Base-by-base conservation (phyloP, 2,329 filamentous ascomycete genomes). In the Plenodomus tracheiphilus region DNA sequence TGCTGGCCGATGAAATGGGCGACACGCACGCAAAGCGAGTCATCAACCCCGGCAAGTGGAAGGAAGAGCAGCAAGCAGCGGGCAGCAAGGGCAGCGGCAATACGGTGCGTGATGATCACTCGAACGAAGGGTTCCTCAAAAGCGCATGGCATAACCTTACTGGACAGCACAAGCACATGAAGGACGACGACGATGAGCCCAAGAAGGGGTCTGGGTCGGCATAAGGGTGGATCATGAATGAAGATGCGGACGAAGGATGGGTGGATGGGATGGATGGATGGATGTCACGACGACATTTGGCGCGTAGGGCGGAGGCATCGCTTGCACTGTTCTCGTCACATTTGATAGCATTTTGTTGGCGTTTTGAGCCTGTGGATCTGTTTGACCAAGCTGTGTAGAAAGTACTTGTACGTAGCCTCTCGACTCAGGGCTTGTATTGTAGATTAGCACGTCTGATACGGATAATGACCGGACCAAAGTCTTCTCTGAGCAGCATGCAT, bases 1-100 rank as follows among this genome's bases (percentile, higher is more conserved):
- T 97, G 84, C 83, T 99, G 57, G 94, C 94, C 6, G 92, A 99
- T 64, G 94, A 99, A 77, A 88, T 99, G 85, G 87, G 84, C 34
- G 94, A 99, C 74, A 91, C 92, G 78, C 90, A 84, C 21, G 94
- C 94, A 28, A 94, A 90, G 77, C 83, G 94, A 39, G 84, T 96
- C 47, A 97, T 99, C 91, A 93, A 95, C 66, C 77, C 96, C 34
- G 75, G 73, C 45, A 77, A 77, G 65, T 78, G 82, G 41, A 65
- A 58, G 51, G 57, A 54, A 4, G 56, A 62, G 16, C 55, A 62
- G 7, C 42, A 56, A 25, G 51, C 51, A 20, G 47, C 54, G 19
- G 43, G 57, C 8, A 54, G 53, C 18, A 52, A 55, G 36, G 35
- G 10, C 18, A 37, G 35, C 9, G 53, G 44, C 4, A 53, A 52